Base-by-base conservation (phyloP, 2,329 filamentous ascomycete species). In the Fusarium sp. region DNA sequence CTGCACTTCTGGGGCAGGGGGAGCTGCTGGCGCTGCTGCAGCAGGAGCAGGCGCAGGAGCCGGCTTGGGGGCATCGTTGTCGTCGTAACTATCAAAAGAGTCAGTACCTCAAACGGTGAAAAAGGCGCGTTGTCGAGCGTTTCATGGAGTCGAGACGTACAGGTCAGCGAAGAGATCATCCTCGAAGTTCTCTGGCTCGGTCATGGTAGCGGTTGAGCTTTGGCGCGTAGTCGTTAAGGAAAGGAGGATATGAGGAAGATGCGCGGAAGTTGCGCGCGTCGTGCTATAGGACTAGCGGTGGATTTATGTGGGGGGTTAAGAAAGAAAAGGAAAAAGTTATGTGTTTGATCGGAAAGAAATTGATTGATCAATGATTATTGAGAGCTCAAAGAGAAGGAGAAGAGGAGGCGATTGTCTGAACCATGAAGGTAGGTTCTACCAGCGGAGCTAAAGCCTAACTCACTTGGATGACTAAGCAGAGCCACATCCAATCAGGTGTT, bases 91-190 rank as follows among this genome's bases (percentile, higher is more conserved):
- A 69, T 58, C 22, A 6, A 6, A 24, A 25, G 24, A 58, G 44
- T 73, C 34, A 73, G 71, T 11, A 45, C 42, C 14, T 15, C 6
- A 8, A 42, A n/a, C 22, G 29, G 29, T 29, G 25, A 8, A 46
- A 6, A 15, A 7, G 25, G 22, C 38, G 32, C 29, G 18, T 44
- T 25, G 16, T 16, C 8, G 20, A 22, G 46, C 16, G 30, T 18
- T 27, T n/a, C 22, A 15, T 25, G 8, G 25, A 34, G n/a, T 10
- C 38, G 12, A 24, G 34, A 73, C 93, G 83, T 85, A 97, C 94
- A 97, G 89, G 83, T 97, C 95, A 76, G 94, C 94, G 82, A 97
- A 97, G 82, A 97, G 92, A 87, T 97, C 94, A 78, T 97, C 95
- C 75, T 97, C 94, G 74, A 94, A 90, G 73, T 93, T 92, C 77